Evolutionary conservation across 768 basidiomycete genomes (phyloP).

Genomic region (Boletus pseudo-olivaceus): DNA sequence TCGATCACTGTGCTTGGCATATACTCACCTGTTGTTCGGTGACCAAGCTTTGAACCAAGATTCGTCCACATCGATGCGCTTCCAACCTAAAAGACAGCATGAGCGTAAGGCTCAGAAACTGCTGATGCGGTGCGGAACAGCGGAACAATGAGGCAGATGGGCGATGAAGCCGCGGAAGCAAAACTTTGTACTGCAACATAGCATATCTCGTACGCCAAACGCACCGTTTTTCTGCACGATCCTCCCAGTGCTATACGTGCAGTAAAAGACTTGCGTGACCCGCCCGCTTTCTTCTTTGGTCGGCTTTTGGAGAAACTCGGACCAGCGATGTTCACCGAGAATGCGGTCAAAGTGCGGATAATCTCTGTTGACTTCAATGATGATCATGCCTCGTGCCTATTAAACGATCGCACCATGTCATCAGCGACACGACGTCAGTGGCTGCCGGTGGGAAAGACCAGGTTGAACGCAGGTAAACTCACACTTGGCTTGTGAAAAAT

Average conservation of each 20-base stretch:
- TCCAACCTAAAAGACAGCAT: constrained; percentile 38
- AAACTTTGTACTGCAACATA: neutral
- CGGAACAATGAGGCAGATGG: neutral
- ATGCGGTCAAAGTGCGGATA: constrained; percentile 33
- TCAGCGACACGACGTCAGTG: neutral
- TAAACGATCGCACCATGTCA: neutral
- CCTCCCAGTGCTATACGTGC: constrained; percentile 35
- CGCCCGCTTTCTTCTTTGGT: constrained; percentile 26
- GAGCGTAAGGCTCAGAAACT: neutral
- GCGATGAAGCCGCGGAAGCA: neutral
- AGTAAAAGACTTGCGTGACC: constrained; percentile 38
- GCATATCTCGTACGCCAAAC: constrained; percentile 5
- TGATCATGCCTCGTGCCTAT: constrained; percentile 43
- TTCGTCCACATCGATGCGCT: constrained; percentile 42
- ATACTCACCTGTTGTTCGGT: constrained; percentile 23
- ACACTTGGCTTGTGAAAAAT: constrained; percentile 46
- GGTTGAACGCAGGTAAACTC: constrained; percentile 14
- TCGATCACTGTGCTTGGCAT: neutral
- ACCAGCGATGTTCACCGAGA: constrained; percentile 44
- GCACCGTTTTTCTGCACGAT: constrained; percentile 44
- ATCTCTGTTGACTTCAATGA: constrained; percentile 38
- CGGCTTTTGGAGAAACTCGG: constrained; percentile 35
- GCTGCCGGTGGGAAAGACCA: neutral
- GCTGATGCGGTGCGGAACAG: neutral
- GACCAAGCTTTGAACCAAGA: constrained; percentile 38